phyloP scores from a whole-genome alignment of 176 grass and related monocot species.

The Puccinellia tenuiflora region DNA sequence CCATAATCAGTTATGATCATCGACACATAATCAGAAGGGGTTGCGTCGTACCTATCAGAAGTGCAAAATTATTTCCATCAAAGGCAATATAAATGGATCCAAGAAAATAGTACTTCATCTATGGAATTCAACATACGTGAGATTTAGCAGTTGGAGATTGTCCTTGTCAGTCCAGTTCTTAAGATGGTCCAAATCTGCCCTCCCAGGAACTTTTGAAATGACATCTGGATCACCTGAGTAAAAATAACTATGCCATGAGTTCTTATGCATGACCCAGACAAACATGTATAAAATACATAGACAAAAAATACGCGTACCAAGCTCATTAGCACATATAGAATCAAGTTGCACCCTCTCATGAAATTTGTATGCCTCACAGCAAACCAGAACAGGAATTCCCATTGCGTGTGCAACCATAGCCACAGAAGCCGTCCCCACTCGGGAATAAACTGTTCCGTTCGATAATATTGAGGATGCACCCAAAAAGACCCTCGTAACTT shows the following conservation, averaged over 20 bases:
- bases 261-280: not conserved
- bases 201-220: conserved; percentile 67
- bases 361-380: conserved; percentile 96
- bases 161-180: conserved; percentile 66
- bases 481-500: conserved; percentile 83
- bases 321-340: conserved; percentile 95
- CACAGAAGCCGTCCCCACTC: conserved; percentile 85
- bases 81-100: not conserved
- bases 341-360: conserved; percentile 93
- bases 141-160: conserved; percentile 92
- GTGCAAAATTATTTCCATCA: conserved; percentile 24
- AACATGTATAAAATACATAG: not conserved
- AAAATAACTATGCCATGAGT: conserved; percentile 9
- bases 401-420: conserved; percentile 92
- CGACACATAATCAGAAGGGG: conserved; percentile 88
- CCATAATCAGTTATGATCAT: conserved; percentile 97
- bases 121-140: conserved; percentile 50
- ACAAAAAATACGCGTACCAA: conserved; percentile 40
- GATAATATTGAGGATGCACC: conserved; percentile 80
- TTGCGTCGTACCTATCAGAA: conserved; percentile 83
- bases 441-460: conserved; percentile 92
- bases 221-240: conserved; percentile 82
- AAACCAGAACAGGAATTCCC: conserved; percentile 79
- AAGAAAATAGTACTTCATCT: not conserved
- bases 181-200: conserved; percentile 57